Evolutionary conservation across 352 stramenopile genomes (phyloP).

Genomic region (Phytophthora syringae): DNA sequence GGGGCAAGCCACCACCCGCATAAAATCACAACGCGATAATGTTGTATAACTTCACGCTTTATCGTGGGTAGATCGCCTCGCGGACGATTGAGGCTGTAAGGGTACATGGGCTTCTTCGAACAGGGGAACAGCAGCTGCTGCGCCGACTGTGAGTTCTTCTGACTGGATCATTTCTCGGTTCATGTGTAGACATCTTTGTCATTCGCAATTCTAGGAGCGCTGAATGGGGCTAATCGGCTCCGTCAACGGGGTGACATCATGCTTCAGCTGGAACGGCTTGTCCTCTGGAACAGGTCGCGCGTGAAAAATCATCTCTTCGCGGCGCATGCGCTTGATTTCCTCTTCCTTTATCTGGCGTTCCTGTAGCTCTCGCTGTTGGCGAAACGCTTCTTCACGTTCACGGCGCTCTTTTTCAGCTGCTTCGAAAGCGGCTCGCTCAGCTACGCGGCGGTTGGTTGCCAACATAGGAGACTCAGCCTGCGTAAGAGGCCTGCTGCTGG

Average conservation of each 20-base stretch:
- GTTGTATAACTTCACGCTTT: constrained; percentile 21
- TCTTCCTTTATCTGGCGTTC: constrained; percentile 60
- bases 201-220: constrained; percentile 32
- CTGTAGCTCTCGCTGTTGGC: constrained; percentile 58
- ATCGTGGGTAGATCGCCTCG: constrained; percentile 22
- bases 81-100: constrained; percentile 25
- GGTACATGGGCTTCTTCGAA: constrained; percentile 28
- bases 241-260: constrained; percentile 51
- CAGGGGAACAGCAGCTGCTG: constrained; percentile 5
- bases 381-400: constrained; percentile 67
- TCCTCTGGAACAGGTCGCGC: constrained; percentile 59
- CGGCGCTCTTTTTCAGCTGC: constrained; percentile 72
- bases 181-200: background rate
- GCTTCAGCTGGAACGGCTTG: constrained; percentile 61
- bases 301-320: constrained; percentile 80
- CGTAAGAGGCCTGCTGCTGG: constrained; percentile 50
- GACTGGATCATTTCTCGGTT: constrained; percentile 3
- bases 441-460: constrained; percentile 63
- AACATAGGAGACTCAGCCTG: constrained; percentile 61
- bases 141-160: constrained; percentile 4
- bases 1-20: constrained; percentile 12
- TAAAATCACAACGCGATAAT: constrained; percentile 11
- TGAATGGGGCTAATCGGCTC: constrained; percentile 60
- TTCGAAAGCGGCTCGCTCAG: constrained; percentile 73
- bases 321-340: constrained; percentile 72